phyloP scores from a whole-genome alignment of 257 asterid genomes.

The Przewalskia tangutica region DNA sequence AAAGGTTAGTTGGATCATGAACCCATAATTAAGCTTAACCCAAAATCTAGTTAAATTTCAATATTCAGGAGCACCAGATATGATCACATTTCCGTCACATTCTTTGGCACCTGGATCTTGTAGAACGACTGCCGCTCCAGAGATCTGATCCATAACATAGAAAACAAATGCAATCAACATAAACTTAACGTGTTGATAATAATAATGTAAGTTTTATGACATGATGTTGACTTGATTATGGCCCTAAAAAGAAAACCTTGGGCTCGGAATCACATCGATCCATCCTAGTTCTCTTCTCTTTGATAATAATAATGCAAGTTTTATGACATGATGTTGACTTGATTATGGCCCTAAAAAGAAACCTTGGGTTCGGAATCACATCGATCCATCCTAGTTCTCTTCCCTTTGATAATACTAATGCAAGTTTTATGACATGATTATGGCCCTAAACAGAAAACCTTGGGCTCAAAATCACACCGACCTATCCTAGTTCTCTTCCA shows the following conservation, averaged over 20 bases:
- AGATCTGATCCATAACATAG: conserved; percentile 25
- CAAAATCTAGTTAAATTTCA: no score
- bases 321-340: not conserved
- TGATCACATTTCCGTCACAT: conserved; percentile 34
- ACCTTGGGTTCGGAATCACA: not conserved
- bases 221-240: not conserved
- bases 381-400: not conserved
- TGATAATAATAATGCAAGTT: no score
- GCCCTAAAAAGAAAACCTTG: not conserved
- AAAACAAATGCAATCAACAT: not conserved
- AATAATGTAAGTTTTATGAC: not conserved
- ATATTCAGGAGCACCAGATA: conserved; percentile 35
- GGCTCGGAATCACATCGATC: not conserved
- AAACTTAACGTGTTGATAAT: not conserved
- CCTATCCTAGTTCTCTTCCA: no score
- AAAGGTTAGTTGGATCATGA: no score
- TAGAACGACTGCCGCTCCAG: conserved; percentile 33
- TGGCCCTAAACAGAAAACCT: no score
- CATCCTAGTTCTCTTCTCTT: not conserved
- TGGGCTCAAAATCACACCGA: no score
- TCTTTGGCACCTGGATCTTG: conserved; percentile 33
- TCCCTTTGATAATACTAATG: no score
- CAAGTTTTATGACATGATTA: no score
- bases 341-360: not conserved
- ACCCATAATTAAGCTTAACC: no score